A percentile compares a stretch with the other conserved stretches of the same genome.
These are phyloP conservation scores for Puccinia polysora DNA, from an alignment of 1,284 basidiomycete species.

Conservation along the genomic window DNA sequence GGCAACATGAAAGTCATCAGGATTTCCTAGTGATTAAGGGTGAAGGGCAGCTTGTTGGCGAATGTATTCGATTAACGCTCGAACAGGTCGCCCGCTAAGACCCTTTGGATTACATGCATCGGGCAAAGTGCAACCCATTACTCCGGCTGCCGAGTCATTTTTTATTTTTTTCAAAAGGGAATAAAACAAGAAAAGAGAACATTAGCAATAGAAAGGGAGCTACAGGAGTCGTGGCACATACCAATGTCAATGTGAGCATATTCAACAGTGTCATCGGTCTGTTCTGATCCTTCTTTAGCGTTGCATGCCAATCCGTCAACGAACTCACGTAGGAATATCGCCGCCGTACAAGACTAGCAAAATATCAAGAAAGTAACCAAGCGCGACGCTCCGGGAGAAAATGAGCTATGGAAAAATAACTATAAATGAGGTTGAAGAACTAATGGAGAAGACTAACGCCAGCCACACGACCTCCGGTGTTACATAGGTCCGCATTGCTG, in stretches of 20 bases:
- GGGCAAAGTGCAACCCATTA: no score
- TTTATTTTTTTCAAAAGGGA: no score
- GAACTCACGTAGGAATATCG: constrained; percentile 71
- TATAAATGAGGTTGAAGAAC: not conserved
- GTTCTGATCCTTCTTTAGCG: constrained; percentile 17
- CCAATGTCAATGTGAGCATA: constrained; percentile 44
- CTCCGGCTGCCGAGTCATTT: no score
- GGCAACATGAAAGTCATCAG: no score
- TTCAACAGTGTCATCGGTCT: constrained; percentile 29
- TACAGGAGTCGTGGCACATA: no score
- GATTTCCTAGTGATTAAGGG: no score
- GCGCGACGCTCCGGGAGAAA: not conserved
- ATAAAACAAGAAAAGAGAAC: no score
- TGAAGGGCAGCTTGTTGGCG: no score
- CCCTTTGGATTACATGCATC: no score
- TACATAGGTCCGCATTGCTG: constrained; percentile 76
- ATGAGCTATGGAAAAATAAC: not conserved
- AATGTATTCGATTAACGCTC: no score
- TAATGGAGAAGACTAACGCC: constrained; percentile 54
- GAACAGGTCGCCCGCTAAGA: no score
- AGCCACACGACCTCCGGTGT: constrained; percentile 66
- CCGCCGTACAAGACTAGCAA: constrained; percentile 65
- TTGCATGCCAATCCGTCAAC: constrained; percentile 41
- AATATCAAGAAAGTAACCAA: not conserved
- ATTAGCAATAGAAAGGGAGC: no score